Percentiles rank a stretch among this genome's conserved stretches.
Evolutionary conservation across 1,139 yeast species (phyloP).

Genomic region (Starmera stellimalicola): DNA sequence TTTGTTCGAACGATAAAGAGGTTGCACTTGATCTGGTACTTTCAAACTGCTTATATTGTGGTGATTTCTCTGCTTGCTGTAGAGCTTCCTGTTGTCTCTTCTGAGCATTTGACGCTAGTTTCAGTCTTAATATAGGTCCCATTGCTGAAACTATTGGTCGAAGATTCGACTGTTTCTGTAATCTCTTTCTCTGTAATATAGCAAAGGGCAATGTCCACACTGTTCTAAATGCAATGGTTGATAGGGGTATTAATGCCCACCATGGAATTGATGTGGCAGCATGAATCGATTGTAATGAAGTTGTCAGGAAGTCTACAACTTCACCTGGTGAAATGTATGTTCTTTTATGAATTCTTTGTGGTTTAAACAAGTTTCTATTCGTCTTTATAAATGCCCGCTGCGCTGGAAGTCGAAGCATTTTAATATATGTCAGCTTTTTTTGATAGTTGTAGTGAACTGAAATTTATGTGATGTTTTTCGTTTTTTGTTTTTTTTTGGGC

Average conservation of each 20-base stretch:
- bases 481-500: no score
- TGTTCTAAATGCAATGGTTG: conserved; percentile 59
- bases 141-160: conserved; percentile 65
- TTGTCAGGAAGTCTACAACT: conserved; percentile 25
- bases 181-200: conserved; percentile 55
- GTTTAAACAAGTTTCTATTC: background rate
- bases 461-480: no score
- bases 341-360: conserved; percentile 4
- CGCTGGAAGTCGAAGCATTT: background rate
- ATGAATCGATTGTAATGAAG: conserved; percentile 40
- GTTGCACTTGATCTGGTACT: conserved; percentile 25
- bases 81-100: conserved; percentile 8
- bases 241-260: conserved; percentile 71
- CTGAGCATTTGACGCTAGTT: conserved; percentile 46
- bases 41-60: conserved; percentile 8
- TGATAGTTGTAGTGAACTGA: no score
- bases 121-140: conserved; percentile 64
- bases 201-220: conserved; percentile 73
- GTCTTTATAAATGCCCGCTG: background rate
- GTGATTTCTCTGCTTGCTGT: conserved; percentile 8
- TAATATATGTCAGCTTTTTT: no score
- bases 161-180: conserved; percentile 61
- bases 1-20: conserved; percentile 66
- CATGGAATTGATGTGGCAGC: conserved; percentile 60
- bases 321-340: conserved; percentile 11